Evolutionary conservation across 192 early-diverging fungal genomes (phyloP).

Genomic region (Podila epicladia): DNA sequence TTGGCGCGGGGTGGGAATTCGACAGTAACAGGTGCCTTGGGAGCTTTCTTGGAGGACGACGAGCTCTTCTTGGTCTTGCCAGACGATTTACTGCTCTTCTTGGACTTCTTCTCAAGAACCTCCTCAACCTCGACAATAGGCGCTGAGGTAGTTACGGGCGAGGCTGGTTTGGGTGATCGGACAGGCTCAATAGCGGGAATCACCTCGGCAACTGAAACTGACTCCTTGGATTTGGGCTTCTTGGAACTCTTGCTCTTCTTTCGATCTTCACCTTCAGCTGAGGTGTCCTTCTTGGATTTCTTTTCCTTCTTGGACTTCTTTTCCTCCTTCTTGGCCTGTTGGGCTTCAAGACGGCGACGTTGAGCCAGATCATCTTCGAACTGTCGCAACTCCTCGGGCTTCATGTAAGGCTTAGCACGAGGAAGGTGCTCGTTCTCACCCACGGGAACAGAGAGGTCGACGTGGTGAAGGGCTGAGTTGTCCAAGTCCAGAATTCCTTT

Average conservation of each 20-base stretch:
- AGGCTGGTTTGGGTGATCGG: constrained; percentile 4
- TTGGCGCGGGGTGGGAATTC: constrained; percentile 28
- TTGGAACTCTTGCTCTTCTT: constrained; percentile 51
- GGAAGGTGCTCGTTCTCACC: constrained; percentile 65
- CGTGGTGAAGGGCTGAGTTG: constrained; percentile 50
- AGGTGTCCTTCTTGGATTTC: constrained; percentile 45
- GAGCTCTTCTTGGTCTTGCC: constrained; percentile 19
- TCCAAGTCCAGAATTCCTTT: constrained; percentile 55
- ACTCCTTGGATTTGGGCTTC: constrained; percentile 46
- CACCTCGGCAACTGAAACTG: constrained; percentile 1
- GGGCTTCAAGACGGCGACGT: constrained; percentile 36
- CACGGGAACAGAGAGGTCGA: constrained; percentile 65
- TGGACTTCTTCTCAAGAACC: constrained; percentile 1
- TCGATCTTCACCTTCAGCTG: constrained; percentile 15
- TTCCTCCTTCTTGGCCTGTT: constrained; percentile 43
- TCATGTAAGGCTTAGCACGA: constrained; percentile 59
- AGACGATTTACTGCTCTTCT: neutral
- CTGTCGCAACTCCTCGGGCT: constrained; percentile 63
- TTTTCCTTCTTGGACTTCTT: constrained; percentile 54
- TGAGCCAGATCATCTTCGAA: constrained; percentile 56
- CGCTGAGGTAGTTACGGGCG: constrained; percentile 2
- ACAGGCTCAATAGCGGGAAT: constrained; percentile 18
- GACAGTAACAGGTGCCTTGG: constrained; percentile 37
- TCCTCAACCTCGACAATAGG: constrained; percentile 7
- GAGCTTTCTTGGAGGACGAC: constrained; percentile 14